Evolutionary conservation across 2,329 filamentous ascomycete species (phyloP).

Genomic region (Curvularia sp.): DNA sequence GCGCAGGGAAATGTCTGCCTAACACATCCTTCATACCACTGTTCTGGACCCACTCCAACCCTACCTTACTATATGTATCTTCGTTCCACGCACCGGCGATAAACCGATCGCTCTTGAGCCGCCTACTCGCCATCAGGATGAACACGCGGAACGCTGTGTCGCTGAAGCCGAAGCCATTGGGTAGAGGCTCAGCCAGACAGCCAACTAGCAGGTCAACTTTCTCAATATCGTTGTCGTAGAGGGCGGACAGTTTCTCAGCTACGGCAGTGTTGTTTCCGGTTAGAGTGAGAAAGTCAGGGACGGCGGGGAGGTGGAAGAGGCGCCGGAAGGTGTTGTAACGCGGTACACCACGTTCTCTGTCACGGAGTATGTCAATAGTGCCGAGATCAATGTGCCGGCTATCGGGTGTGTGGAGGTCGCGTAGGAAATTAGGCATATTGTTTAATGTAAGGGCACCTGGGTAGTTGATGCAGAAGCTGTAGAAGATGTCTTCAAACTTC

Average conservation of each 20-base stretch:
- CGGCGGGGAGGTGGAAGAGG: conserved; percentile 50
- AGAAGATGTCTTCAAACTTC: conserved; percentile 41
- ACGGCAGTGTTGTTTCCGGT: not conserved
- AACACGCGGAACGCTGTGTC: conserved; percentile 58
- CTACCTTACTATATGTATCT: conserved; percentile 52
- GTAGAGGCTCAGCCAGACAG: conserved; percentile 53
- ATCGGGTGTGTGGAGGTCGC: conserved; percentile 52
- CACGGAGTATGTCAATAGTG: conserved; percentile 57
- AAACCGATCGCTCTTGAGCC: conserved; percentile 56
- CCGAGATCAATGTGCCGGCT: conserved; percentile 54
- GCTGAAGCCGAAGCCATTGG: conserved; percentile 57
- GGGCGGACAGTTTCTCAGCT: not conserved
- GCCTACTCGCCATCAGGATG: conserved; percentile 55
- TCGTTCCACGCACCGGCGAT: conserved; percentile 53
- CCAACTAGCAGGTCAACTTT: conserved; percentile 55
- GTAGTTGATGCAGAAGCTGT: conserved; percentile 58
- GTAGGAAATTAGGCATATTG: conserved; percentile 53
- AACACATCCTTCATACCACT: conserved; percentile 55
- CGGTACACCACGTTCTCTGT: conserved; percentile 57
- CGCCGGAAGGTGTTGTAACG: conserved; percentile 57
- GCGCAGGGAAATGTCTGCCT: conserved; percentile 52
- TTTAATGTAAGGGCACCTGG: conserved; percentile 56
- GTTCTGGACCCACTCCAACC: conserved; percentile 55
- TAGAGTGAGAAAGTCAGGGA: conserved; percentile 45
- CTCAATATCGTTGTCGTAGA: conserved; percentile 54